phyloP scores from a whole-genome alignment of 176 grass and related monocot genomes.

The Puccinellia tenuiflora region DNA sequence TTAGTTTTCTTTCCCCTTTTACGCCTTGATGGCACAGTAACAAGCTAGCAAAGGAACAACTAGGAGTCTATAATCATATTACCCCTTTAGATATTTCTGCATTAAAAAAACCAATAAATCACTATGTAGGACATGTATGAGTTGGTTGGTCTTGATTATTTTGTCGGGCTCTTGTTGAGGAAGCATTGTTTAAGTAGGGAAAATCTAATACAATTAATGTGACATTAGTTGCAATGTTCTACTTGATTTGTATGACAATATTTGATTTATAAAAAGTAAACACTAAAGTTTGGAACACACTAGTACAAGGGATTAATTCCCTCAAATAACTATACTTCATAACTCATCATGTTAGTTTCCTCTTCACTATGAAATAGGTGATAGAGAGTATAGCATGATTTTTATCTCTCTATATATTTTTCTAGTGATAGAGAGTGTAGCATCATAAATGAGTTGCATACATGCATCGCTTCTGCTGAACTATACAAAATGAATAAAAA shows the following conservation, averaged over 20 bases:
- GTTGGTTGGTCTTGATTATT: neutral
- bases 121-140: neutral
- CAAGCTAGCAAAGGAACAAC: neutral
- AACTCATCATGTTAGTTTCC: neutral
- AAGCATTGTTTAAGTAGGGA: neutral
- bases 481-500: neutral
- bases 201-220: slow-evolving; percentile 20
- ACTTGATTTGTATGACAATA: neutral
- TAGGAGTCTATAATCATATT: neutral
- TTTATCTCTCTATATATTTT: too few species aligned
- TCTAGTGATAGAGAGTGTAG: too few species aligned
- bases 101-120: neutral
- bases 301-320: neutral
- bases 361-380: neutral
- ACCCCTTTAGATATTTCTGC: neutral
- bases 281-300: neutral
- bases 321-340: neutral
- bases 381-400: neutral
- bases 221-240: neutral
- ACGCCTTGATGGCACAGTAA: neutral
- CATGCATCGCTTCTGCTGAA: neutral
- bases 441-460: too few species aligned
- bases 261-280: neutral
- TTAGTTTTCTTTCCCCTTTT: slow-evolving; percentile 12
- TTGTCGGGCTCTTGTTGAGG: neutral